A percentile compares a stretch with the other conserved stretches of the same genome.
Conservation (phyloP, 2,329 filamentous ascomycete species). For the Microdochium nivale region DNA sequence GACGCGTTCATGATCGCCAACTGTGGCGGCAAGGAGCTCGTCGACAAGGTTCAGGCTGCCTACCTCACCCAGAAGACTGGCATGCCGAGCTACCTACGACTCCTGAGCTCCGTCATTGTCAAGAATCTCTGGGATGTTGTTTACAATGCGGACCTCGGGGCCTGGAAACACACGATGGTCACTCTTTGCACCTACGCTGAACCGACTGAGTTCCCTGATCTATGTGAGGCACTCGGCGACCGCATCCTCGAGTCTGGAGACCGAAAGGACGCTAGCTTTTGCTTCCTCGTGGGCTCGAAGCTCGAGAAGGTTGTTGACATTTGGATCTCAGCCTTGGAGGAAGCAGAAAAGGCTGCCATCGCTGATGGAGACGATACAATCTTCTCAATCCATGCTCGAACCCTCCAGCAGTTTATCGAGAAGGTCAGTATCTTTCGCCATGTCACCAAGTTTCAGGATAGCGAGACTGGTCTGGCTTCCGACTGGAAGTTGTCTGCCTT, state of each 20-base stretch:
- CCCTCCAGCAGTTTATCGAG: constrained; percentile 89
- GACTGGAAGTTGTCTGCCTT: constrained; percentile 85
- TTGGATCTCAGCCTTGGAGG: constrained; percentile 84
- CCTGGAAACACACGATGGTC: constrained; percentile 98
- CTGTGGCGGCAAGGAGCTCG: constrained; percentile 84
- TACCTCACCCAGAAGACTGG: constrained; percentile 79
- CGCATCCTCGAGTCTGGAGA: constrained; percentile 70
- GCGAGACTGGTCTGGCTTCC: constrained; percentile 58
- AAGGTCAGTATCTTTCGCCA: constrained; percentile 96
- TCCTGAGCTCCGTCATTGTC: constrained; percentile 83
- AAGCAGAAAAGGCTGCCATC: constrained; percentile 69
- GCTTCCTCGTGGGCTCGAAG: constrained; percentile 91
- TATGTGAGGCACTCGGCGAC: constrained; percentile 92
- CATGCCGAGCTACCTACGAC: constrained; percentile 82
- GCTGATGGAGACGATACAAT: constrained; percentile 66
- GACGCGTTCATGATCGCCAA: constrained; percentile 98
- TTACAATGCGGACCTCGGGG: constrained; percentile 83
- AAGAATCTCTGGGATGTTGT: constrained; percentile 99
- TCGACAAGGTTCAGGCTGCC: constrained; percentile 86
- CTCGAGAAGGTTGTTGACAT: constrained; percentile 94
- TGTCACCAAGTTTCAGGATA: constrained; percentile 84
- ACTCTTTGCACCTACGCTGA: constrained; percentile 93
- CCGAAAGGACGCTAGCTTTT: constrained; percentile 90
- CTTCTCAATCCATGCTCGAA: constrained; percentile 85
- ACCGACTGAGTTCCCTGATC: constrained; percentile 81